Evolutionary conservation across 2,329 filamentous ascomycete genomes (phyloP).

Genomic region (Pseudophaeomoniella oleicola): DNA sequence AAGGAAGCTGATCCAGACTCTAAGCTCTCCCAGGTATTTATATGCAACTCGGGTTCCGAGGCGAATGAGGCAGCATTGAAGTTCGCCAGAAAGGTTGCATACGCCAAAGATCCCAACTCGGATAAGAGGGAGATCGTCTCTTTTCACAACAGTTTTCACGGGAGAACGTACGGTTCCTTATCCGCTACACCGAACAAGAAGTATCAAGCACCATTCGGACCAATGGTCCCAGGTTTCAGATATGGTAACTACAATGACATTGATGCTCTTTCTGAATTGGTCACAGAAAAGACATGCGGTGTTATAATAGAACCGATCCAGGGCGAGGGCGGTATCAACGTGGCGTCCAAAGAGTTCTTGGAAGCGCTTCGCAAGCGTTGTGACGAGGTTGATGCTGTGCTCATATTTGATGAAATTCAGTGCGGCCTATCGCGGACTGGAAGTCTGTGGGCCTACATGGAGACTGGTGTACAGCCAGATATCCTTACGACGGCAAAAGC

Average conservation of each 20-base stretch:
- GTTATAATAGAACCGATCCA: constrained; percentile 97
- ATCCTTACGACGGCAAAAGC: constrained; percentile 91
- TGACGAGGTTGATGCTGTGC: constrained; percentile 69
- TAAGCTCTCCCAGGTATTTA: constrained; percentile 52
- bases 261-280: constrained; percentile 51
- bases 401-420: constrained; percentile 96
- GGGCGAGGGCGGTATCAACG: constrained; percentile 85
- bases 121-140: constrained; percentile 74
- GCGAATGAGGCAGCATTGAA: constrained; percentile 97
- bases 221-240: constrained; percentile 87
- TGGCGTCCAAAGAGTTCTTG: constrained; percentile 71
- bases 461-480: constrained; percentile 62
- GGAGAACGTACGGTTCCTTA: constrained; percentile 84
- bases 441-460: constrained; percentile 69
- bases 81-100: constrained; percentile 84
- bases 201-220: constrained; percentile 87
- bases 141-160: constrained; percentile 87
- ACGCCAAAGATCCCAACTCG: constrained; percentile 55
- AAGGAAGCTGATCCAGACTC: constrained; percentile 43
- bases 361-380: constrained; percentile 70
- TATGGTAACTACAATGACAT: constrained; percentile 80
- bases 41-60: constrained; percentile 93
- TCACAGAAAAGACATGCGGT: constrained; percentile 77
- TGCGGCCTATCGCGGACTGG: constrained; percentile 84
- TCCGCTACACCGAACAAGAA: constrained; percentile 97